These are phyloP conservation scores for Leucosporidium scottii DNA, from an alignment of 768 basidiomycete species.

Conservation along the genomic window DNA sequence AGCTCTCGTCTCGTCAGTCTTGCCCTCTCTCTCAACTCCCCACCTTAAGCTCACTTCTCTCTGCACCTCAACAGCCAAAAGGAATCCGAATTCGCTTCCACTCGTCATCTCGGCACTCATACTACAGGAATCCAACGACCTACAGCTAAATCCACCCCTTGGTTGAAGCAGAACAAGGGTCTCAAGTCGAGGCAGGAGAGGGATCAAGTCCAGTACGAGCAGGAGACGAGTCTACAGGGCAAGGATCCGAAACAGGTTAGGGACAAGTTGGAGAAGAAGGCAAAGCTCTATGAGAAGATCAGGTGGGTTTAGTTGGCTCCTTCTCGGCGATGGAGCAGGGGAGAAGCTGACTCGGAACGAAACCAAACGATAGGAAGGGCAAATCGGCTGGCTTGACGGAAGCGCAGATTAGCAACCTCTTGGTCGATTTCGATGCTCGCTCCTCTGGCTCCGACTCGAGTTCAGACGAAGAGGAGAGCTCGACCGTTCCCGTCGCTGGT, in stretches of 20 bases:
- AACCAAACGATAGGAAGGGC: constrained; percentile 17
- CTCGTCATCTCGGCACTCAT: too few relatives aligned
- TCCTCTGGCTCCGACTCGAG: background rate
- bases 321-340: background rate
- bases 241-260: constrained; percentile 12
- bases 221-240: background rate
- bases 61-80: too few relatives aligned
- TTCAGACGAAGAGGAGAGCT: background rate
- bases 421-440: constrained; percentile 36
- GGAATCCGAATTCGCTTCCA: too few relatives aligned
- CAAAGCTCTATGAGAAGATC: constrained; percentile 36
- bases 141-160: constrained; percentile 6
- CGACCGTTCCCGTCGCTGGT: background rate
- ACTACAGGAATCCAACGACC: background rate
- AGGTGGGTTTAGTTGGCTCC: background rate
- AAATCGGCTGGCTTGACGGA: constrained; percentile 30
- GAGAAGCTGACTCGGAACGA: background rate
- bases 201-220: constrained; percentile 28
- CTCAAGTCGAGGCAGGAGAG: background rate
- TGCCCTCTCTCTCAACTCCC: too few relatives aligned
- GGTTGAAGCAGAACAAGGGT: constrained; percentile 29
- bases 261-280: constrained; percentile 33
- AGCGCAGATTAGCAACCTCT: constrained; percentile 32
- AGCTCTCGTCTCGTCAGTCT: too few relatives aligned
- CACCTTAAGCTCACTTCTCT: too few relatives aligned